Conservation (phyloP, 163 green algal species). For the Scenedesmus sp. region DNA sequence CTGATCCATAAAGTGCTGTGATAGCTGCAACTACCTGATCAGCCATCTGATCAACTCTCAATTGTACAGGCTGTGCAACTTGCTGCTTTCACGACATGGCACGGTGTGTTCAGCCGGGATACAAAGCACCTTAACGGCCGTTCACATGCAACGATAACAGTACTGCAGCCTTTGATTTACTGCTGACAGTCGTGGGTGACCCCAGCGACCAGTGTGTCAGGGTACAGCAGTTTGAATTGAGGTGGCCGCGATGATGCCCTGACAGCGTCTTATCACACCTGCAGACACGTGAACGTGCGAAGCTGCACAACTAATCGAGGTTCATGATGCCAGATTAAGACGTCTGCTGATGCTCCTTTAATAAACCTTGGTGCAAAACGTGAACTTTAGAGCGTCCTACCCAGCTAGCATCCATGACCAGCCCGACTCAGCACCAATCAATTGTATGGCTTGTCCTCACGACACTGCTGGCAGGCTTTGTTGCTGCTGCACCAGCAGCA, state of each 20-base stretch:
- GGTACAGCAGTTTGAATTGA: background rate
- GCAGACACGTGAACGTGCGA: background rate
- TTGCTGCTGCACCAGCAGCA: background rate
- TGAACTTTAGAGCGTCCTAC: background rate
- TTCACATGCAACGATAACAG: background rate
- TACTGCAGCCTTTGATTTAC: background rate
- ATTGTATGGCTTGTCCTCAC: background rate
- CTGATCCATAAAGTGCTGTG: conserved; percentile 79
- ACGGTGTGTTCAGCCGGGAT: background rate
- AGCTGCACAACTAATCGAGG: background rate
- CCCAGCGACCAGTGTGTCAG: background rate
- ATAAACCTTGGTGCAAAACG: background rate
- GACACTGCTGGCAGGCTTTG: background rate
- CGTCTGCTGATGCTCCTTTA: background rate
- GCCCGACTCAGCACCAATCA: background rate
- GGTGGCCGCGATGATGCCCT: background rate
- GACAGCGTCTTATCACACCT: background rate
- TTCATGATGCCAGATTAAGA: background rate
- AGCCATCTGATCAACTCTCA: conserved; percentile 16
- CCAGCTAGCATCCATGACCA: background rate
- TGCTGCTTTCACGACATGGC: conserved; percentile 1
- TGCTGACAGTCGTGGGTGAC: background rate
- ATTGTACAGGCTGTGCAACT: background rate
- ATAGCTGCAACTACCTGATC: conserved; percentile 76
- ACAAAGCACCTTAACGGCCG: background rate